Conservation (phyloP, 2,329 filamentous ascomycete genomes). For the Penicillium sp. region DNA sequence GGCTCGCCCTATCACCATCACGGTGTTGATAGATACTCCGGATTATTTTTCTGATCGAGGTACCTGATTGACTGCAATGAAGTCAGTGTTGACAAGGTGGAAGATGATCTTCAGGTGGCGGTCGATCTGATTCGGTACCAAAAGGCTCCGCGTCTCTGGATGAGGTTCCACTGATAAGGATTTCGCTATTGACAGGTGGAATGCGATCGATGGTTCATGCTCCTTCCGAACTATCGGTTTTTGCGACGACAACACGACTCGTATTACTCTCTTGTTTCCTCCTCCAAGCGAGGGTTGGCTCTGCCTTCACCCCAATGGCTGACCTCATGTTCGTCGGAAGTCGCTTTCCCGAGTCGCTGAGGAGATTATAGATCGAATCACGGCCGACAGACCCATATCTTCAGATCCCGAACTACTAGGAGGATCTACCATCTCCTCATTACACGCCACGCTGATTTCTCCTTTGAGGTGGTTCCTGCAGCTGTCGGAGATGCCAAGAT, state of each 20-base stretch:
- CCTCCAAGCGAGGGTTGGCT: not conserved
- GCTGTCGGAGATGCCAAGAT: conserved; percentile 13
- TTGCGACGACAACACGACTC: not conserved
- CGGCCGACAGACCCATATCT: not conserved
- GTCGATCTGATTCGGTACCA: conserved; percentile 13
- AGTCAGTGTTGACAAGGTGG: conserved; percentile 1
- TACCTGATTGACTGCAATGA: not conserved
- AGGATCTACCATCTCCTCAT: not conserved
- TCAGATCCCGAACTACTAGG: not conserved
- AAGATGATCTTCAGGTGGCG: not conserved
- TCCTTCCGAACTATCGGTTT: conserved; percentile 14
- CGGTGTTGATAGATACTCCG: conserved; percentile 1
- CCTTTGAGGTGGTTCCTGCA: conserved; percentile 16
- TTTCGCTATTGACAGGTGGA: conserved; percentile 12
- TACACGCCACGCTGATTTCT: not conserved
- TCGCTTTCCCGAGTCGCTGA: not conserved
- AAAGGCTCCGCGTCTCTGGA: not conserved
- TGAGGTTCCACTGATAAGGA: conserved; percentile 17
- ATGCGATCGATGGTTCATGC: conserved; percentile 5
- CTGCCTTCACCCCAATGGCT: not conserved
- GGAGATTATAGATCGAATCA: conserved; percentile 8
- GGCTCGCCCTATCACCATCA: not conserved
- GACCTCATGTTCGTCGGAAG: conserved; percentile 1
- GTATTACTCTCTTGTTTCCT: not conserved
- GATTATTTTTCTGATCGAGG: not conserved